Evolutionary conservation across 306 rosid species (phyloP).

Genomic region (Casuarina cunninghamiana): DNA sequence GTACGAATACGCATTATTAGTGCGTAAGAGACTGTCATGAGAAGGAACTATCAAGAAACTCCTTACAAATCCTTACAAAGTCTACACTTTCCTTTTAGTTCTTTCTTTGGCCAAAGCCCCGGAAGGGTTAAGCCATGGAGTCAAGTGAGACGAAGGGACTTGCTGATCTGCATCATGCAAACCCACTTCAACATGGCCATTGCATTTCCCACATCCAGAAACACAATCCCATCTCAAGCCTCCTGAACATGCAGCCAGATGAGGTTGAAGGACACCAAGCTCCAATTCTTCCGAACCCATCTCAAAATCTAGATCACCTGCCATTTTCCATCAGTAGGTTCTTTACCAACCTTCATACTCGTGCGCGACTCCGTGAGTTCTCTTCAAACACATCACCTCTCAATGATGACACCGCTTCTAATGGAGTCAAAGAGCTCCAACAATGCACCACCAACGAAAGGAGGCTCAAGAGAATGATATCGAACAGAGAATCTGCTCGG

Average conservation of each 20-base stretch:
- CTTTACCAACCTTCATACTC: slow-evolving; percentile 18
- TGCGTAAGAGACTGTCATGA: not conserved
- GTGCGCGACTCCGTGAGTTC: slow-evolving; percentile 10
- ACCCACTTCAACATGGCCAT: not conserved
- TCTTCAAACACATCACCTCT: slow-evolving; percentile 29
- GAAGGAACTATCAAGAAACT: slow-evolving; percentile 15
- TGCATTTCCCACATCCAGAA: not conserved
- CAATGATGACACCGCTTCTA: slow-evolving; percentile 25
- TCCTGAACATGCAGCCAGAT: slow-evolving; percentile 10
- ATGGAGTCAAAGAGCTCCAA: not conserved
- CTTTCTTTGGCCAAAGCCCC: slow-evolving; percentile 3
- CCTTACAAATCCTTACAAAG: not conserved
- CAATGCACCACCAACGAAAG: slow-evolving; percentile 17
- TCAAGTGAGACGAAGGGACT: slow-evolving; percentile 20
- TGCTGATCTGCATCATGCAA: not conserved
- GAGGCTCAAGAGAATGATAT: slow-evolving; percentile 40
- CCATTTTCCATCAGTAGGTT: slow-evolving; percentile 11
- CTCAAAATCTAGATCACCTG: slow-evolving; percentile 6
- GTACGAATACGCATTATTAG: not conserved
- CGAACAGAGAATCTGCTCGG: slow-evolving; percentile 45
- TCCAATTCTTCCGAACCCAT: slow-evolving; percentile 7
- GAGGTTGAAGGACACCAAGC: slow-evolving; percentile 2
- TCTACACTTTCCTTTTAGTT: slow-evolving; percentile 2
- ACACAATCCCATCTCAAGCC: slow-evolving; percentile 2
- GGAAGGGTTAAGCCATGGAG: slow-evolving; percentile 18